These are phyloP conservation scores for Yarrowia galli DNA, from an alignment of 1,139 yeast species.

Conservation along the genomic window DNA sequence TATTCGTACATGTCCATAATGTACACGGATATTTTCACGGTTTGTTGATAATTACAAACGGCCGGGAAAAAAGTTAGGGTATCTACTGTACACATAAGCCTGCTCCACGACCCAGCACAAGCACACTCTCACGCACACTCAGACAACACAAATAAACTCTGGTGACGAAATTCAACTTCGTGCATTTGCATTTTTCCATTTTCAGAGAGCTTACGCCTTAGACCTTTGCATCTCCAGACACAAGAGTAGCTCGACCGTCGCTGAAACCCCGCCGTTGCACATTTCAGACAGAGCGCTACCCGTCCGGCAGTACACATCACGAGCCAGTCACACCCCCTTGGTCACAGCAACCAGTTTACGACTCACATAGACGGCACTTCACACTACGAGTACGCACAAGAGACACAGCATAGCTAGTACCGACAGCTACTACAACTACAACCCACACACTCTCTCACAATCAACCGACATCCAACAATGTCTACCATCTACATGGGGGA, in stretches of 20 bases:
- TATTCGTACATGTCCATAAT: no score
- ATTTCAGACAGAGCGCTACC: not conserved
- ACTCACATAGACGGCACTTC: not conserved
- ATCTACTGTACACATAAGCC: slow-evolving; percentile 9
- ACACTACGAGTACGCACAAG: no score
- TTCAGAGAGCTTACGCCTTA: slow-evolving; percentile 33
- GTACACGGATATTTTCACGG: no score
- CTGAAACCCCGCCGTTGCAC: not conserved
- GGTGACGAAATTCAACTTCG: slow-evolving; percentile 36
- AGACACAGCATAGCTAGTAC: no score
- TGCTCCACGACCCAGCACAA: slow-evolving; percentile 26
- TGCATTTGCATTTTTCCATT: slow-evolving; percentile 37
- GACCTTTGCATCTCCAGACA: slow-evolving; percentile 25
- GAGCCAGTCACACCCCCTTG: not conserved
- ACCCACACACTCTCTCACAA: not conserved
- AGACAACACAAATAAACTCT: slow-evolving; percentile 27
- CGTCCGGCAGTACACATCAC: not conserved
- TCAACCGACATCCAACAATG: slow-evolving; percentile 14
- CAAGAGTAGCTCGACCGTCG: slow-evolving; percentile 24
- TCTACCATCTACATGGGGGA: slow-evolving; percentile 88
- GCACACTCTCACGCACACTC: not conserved
- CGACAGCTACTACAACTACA: not conserved
- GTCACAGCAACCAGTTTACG: not conserved
- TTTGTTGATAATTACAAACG: no score
- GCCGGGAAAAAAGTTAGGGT: not conserved